These are phyloP conservation scores for Annulohypoxylon bovei DNA, from an alignment of 495 filamentous ascomycete genomes.

Conservation along the genomic window DNA sequence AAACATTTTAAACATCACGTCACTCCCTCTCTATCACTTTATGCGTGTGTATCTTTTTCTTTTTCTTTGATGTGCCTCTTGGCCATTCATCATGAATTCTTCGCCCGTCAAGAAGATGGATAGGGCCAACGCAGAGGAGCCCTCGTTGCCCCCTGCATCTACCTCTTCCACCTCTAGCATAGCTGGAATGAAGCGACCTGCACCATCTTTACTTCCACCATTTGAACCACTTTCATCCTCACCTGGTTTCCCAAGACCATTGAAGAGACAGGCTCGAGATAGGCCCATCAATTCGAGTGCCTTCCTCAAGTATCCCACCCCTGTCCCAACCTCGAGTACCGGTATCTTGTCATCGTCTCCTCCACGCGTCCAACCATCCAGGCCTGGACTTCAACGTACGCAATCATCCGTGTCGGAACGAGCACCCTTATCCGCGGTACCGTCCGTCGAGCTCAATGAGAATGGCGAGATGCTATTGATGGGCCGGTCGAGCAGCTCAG, in stretches of 20 bases:
- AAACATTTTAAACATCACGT: conserved; percentile 17
- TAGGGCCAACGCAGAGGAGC: conserved; percentile 34
- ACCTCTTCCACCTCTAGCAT: conserved; percentile 32
- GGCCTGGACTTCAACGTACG: conserved; percentile 65
- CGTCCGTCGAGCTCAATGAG: conserved; percentile 79
- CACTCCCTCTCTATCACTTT: conserved; percentile 26
- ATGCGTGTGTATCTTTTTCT: background rate
- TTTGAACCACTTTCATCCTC: conserved; percentile 95
- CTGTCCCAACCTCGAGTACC: conserved; percentile 91
- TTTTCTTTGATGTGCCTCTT: conserved; percentile 38
- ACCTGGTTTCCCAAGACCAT: conserved; percentile 78
- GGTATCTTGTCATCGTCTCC: conserved; percentile 92
- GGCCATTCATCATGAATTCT: conserved; percentile 38
- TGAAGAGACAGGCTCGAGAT: conserved; percentile 73
- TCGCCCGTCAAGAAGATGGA: conserved; percentile 46
- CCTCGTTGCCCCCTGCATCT: conserved; percentile 41
- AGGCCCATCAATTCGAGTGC: conserved; percentile 52
- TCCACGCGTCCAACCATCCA: conserved; percentile 64
- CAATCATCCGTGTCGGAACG: conserved; percentile 82
- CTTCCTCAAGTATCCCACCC: conserved; percentile 81
- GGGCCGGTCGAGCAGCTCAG: conserved; percentile 92
- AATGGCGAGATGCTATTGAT: conserved; percentile 84
- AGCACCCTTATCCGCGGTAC: conserved; percentile 81
- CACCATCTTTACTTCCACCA: conserved; percentile 83
- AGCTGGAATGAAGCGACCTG: conserved; percentile 79